Conservation (phyloP, 2,329 filamentous ascomycete genomes). For the Hymenoscyphus fraxineus region DNA sequence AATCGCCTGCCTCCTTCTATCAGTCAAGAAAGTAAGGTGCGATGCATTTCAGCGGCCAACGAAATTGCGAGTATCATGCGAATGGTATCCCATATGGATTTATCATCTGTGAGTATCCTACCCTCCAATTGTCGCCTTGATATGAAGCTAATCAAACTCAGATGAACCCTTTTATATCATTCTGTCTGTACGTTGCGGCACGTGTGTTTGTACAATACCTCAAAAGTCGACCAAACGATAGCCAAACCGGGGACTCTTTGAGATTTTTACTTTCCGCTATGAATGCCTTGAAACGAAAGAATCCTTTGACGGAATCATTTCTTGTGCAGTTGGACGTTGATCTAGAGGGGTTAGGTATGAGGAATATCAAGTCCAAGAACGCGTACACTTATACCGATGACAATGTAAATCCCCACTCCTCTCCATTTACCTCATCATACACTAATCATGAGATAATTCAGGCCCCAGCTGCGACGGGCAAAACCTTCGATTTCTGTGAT, state of each 20-base stretch:
- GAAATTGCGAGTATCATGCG: conserved; percentile 95
- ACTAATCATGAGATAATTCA: conserved; percentile 12
- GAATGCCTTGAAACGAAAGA: conserved; percentile 81
- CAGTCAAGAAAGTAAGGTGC: conserved; percentile 82
- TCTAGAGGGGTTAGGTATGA: conserved; percentile 67
- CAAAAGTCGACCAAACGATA: conserved; percentile 88
- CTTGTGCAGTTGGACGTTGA: conserved; percentile 91
- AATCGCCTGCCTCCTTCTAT: conserved; percentile 73
- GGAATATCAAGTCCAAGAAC: conserved; percentile 55
- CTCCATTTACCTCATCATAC: conserved; percentile 8
- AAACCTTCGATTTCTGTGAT: neutral
- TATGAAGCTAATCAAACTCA: conserved; percentile 37
- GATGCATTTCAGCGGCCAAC: conserved; percentile 88
- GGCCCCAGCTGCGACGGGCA: conserved; percentile 18
- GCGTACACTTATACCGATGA: conserved; percentile 43
- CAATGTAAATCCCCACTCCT: conserved; percentile 28
- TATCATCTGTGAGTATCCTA: conserved; percentile 62
- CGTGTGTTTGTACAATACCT: conserved; percentile 94
- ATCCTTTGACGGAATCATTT: conserved; percentile 91
- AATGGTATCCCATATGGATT: conserved; percentile 85
- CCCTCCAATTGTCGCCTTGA: neutral
- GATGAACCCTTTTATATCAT: conserved; percentile 95
- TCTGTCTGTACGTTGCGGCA: conserved; percentile 93
- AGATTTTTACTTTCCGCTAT: conserved; percentile 88
- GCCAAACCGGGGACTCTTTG: conserved; percentile 72